These are phyloP conservation scores for Oryza longistaminata DNA, from an alignment of 176 grass and related monocot genomes.

Conservation along the genomic window DNA sequence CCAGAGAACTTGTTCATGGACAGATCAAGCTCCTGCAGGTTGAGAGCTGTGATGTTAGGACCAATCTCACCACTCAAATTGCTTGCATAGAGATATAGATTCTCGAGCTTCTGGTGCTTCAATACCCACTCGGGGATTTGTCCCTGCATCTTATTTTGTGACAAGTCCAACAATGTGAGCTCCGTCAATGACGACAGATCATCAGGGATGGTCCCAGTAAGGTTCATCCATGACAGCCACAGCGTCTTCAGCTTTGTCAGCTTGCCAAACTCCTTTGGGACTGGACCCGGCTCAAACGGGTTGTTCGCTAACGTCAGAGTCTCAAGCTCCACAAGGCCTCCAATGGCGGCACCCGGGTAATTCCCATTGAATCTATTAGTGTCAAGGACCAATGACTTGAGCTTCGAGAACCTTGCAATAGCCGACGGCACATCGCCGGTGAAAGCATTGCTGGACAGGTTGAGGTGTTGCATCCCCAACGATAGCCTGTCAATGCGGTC, in stretches of 20 bases:
- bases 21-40: slow-evolving; percentile 40
- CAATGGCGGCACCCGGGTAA: slow-evolving; percentile 40
- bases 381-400: slow-evolving; percentile 32
- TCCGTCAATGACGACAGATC: slow-evolving; percentile 2
- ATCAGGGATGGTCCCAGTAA: slow-evolving; percentile 39
- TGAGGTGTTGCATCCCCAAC: slow-evolving; percentile 36
- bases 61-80: slow-evolving; percentile 34
- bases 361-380: slow-evolving; percentile 48
- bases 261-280: slow-evolving; percentile 43
- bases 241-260: slow-evolving; percentile 29
- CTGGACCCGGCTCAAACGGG: not conserved
- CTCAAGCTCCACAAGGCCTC: slow-evolving; percentile 31
- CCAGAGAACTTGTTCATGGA: slow-evolving; percentile 41
- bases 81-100: slow-evolving; percentile 40
- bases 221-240: slow-evolving; percentile 38
- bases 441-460: slow-evolving; percentile 49
- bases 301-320: slow-evolving; percentile 42
- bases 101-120: slow-evolving; percentile 38
- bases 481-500: slow-evolving; percentile 32
- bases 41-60: not conserved
- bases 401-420: slow-evolving; percentile 1
- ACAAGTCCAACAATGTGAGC: slow-evolving; percentile 30
- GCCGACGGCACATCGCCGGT: slow-evolving; percentile 37
- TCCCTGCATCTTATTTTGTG: slow-evolving; percentile 36
- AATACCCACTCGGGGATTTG: slow-evolving; percentile 46